Conservation (phyloP, 208 protist genomes). For the Leishmania amazonensis region DNA sequence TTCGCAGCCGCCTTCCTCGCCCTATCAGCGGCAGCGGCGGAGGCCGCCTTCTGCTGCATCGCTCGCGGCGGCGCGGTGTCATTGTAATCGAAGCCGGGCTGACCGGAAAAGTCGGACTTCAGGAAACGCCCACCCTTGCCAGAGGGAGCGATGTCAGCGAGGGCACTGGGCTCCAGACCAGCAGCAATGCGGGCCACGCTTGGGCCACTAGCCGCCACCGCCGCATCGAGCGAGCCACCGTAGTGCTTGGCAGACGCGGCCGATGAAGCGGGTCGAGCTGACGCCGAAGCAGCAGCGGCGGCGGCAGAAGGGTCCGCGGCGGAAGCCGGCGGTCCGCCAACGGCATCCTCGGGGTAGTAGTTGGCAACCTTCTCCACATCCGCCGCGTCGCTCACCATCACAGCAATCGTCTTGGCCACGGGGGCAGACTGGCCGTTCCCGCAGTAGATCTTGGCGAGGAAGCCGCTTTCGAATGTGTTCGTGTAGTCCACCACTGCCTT, state of each 20-base stretch:
- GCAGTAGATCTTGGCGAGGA: slow-evolving; percentile 95
- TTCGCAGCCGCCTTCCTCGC: slow-evolving; percentile 14
- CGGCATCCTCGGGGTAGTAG: slow-evolving; percentile 48
- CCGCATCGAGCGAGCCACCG: slow-evolving; percentile 61
- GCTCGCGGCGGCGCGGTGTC: slow-evolving; percentile 27
- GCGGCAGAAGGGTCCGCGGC: slow-evolving; percentile 33
- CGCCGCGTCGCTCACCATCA: slow-evolving; percentile 84
- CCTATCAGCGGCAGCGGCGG: background rate
- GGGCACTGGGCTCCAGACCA: slow-evolving; percentile 38
- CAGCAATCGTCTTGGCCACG: slow-evolving; percentile 84
- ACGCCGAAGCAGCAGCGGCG: slow-evolving; percentile 18
- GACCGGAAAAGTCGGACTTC: slow-evolving; percentile 78
- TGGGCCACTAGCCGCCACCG: slow-evolving; percentile 75
- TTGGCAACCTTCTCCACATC: slow-evolving; percentile 77
- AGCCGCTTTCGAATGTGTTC: slow-evolving; percentile 92
- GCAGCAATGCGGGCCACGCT: slow-evolving; percentile 82
- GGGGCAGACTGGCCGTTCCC: slow-evolving; percentile 70
- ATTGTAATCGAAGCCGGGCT: slow-evolving; percentile 86
- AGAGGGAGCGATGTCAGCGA: slow-evolving; percentile 56
- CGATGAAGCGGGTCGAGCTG: slow-evolving; percentile 13
- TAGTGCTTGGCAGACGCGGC: slow-evolving; percentile 38
- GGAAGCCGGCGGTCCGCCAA: slow-evolving; percentile 21
- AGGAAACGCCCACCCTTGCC: slow-evolving; percentile 79
- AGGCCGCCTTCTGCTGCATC: background rate
- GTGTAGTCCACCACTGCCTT: slow-evolving; percentile 98